Conservation (phyloP, 106 monocot species). For the Dactylorhiza incarnata region DNA sequence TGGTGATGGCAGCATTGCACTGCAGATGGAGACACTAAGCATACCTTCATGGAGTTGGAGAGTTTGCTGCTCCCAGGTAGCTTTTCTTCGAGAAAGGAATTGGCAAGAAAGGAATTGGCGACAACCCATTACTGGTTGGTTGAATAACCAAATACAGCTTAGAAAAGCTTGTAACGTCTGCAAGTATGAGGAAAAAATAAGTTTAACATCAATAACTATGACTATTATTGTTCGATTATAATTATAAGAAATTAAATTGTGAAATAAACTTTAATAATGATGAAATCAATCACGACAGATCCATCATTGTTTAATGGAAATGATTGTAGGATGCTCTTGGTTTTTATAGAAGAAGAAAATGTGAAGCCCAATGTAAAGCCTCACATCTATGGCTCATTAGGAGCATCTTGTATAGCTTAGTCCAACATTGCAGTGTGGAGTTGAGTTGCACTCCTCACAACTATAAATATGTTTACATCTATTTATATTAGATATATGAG, state of each 20-base stretch:
- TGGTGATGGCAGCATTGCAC: background rate
- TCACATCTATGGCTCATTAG: too few species aligned
- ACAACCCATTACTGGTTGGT: constrained; percentile 2
- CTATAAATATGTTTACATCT: too few species aligned
- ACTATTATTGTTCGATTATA: background rate
- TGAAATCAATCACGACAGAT: background rate
- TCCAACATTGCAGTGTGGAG: too few species aligned
- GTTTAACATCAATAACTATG: background rate
- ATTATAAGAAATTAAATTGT: background rate
- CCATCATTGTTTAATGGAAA: background rate
- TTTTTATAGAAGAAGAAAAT: too few species aligned
- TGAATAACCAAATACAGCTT: background rate
- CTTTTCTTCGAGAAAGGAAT: background rate
- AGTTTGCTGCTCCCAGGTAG: background rate
- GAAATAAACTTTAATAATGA: background rate
- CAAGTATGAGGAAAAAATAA: background rate
- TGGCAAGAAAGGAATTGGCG: background rate
- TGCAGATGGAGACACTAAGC: background rate
- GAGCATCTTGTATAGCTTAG: too few species aligned
- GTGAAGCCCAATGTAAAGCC: too few species aligned
- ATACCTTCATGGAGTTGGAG: background rate
- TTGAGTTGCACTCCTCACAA: too few species aligned
- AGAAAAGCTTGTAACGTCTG: background rate
- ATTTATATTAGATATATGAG: too few species aligned
- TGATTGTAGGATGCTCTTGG: background rate